A percentile compares a stretch with the other conserved stretches of the same genome.
Conservation (phyloP, 495 filamentous ascomycete genomes). For the Cairneyella variabilis region DNA sequence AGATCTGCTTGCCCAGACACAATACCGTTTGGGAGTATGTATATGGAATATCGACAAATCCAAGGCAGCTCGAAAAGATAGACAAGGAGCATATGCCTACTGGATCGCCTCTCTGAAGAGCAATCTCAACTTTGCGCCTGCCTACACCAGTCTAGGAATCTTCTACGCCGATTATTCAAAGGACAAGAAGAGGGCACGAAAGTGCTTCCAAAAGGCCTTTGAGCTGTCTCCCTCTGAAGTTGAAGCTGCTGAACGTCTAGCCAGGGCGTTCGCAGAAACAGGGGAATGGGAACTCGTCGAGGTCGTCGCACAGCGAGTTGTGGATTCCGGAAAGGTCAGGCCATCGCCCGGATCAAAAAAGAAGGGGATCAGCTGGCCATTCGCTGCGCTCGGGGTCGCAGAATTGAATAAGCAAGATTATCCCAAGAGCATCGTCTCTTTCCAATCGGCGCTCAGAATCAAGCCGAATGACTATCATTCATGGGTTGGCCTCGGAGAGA, state of each 20-base stretch:
- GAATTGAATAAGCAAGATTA: constrained; percentile 95
- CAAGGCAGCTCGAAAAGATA: constrained; percentile 65
- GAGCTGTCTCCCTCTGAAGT: constrained; percentile 88
- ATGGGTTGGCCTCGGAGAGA: constrained; percentile 94
- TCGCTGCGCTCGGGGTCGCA: constrained; percentile 92
- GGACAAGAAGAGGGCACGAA: constrained; percentile 77
- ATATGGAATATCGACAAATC: constrained; percentile 80
- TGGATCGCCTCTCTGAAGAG: constrained; percentile 82
- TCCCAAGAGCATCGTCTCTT: constrained; percentile 78
- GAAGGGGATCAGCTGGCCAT: constrained; percentile 92
- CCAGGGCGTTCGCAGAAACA: constrained; percentile 77
- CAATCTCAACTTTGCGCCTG: constrained; percentile 85
- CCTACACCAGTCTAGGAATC: constrained; percentile 92
- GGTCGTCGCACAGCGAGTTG: constrained; percentile 81
- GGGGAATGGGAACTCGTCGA: constrained; percentile 97
- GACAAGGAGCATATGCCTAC: constrained; percentile 71
- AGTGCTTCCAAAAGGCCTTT: constrained; percentile 95
- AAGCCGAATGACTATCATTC: constrained; percentile 84
- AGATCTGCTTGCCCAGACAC: constrained; percentile 74
- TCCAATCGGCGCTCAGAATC: constrained; percentile 83
- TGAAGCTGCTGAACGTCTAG: constrained; percentile 81
- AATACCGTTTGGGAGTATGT: constrained; percentile 85
- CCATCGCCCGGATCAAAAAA: constrained; percentile 87
- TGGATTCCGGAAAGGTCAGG: constrained; percentile 86
- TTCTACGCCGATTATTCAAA: constrained; percentile 89